phyloP scores from a whole-genome alignment of 495 filamentous ascomycete species.

The Xylaria venustula region DNA sequence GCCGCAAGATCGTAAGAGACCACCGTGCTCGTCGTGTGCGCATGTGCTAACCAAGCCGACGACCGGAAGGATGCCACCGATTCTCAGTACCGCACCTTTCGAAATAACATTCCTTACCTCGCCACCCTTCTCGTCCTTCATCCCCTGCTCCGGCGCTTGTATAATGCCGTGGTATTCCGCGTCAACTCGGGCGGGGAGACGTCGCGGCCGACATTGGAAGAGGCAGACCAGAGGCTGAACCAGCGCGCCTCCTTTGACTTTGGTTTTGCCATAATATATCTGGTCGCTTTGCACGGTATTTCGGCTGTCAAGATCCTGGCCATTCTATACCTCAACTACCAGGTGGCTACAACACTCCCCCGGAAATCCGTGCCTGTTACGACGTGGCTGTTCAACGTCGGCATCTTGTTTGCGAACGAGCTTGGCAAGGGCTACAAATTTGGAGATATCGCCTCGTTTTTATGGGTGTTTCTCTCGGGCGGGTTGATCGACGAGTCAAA shows the following conservation, averaged over 20 bases:
- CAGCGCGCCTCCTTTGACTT: slow-evolving; percentile 83
- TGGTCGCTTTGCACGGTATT: slow-evolving; percentile 77
- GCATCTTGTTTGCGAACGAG: slow-evolving; percentile 86
- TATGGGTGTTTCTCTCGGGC: slow-evolving; percentile 39
- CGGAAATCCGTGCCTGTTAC: slow-evolving; percentile 63
- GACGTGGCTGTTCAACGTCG: slow-evolving; percentile 96
- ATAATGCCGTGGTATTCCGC: slow-evolving; percentile 49
- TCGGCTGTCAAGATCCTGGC: slow-evolving; percentile 77
- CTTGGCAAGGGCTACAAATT: slow-evolving; percentile 74
- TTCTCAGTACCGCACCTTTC: slow-evolving; percentile 81
- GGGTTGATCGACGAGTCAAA: slow-evolving; percentile 30
- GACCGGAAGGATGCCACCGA: slow-evolving; percentile 78
- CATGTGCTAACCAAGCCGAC: neutral
- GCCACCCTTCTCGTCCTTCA: slow-evolving; percentile 68
- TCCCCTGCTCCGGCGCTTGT: slow-evolving; percentile 71
- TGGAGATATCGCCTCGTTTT: slow-evolving; percentile 53
- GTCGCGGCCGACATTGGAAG: slow-evolving; percentile 38
- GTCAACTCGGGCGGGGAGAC: slow-evolving; percentile 16
- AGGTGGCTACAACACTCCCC: slow-evolving; percentile 68
- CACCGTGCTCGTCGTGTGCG: neutral
- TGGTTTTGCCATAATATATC: slow-evolving; percentile 74
- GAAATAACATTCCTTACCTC: slow-evolving; percentile 82
- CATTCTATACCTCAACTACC: slow-evolving; percentile 81
- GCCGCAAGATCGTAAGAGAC: slow-evolving; percentile 75
- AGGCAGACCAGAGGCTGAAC: slow-evolving; percentile 66